A percentile compares a stretch with the other conserved stretches of the same genome.
Evolutionary conservation across 202 grass and related monocot genomes (phyloP).

Genomic region (Miscanthus sacchariflorus): DNA sequence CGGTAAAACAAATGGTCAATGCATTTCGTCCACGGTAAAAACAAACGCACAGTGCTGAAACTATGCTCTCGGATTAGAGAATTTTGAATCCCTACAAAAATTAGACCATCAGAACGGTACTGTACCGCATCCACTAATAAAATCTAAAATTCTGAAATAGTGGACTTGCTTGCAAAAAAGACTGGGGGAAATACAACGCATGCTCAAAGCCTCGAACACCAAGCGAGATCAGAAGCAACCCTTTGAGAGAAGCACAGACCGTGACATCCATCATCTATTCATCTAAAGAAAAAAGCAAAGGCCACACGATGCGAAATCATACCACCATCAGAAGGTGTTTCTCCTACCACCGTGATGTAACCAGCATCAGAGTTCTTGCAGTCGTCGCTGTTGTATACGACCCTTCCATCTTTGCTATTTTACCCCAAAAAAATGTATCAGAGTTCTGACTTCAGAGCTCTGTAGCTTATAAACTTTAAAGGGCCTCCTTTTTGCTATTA

Average conservation of each 20-base stretch:
- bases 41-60: neutral
- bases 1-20: neutral
- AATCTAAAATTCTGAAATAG: too few relatives aligned
- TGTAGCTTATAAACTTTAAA: neutral
- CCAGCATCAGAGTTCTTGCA: neutral
- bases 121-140: too few relatives aligned
- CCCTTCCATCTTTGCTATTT: neutral
- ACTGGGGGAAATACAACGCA: neutral
- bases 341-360: neutral
- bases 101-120: neutral
- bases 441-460: neutral
- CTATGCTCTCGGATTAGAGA: neutral
- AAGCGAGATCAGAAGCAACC: neutral
- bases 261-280: neutral
- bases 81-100: neutral
- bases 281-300: neutral
- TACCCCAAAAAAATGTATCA: neutral
- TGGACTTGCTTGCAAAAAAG: too few relatives aligned
- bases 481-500: neutral
- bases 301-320: neutral
- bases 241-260: neutral
- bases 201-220: neutral
- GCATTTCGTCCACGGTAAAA: neutral
- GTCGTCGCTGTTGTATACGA: neutral
- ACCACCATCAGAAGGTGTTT: neutral